These are phyloP conservation scores for Tetratostichococcus sp. DNA, from an alignment of 139 green algal species.

Conservation along the genomic window DNA sequence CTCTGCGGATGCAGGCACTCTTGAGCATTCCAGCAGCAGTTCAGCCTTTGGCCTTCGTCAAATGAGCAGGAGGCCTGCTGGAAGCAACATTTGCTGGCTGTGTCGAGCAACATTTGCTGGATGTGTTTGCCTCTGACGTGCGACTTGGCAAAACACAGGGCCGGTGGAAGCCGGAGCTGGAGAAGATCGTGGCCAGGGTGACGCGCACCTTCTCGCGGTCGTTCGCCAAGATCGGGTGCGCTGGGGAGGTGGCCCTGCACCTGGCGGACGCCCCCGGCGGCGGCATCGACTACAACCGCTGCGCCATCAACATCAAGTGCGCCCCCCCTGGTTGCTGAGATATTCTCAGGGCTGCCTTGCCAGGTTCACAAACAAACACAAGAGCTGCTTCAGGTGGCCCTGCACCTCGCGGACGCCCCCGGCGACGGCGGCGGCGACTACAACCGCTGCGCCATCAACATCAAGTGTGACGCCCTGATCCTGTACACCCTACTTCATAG, in stretches of 20 bases:
- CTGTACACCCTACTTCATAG: no score
- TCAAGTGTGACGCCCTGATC: conserved; percentile 3
- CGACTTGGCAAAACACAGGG: conserved; percentile 26
- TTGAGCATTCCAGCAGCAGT: no score
- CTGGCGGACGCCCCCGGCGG: conserved; percentile 21
- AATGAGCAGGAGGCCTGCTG: no score
- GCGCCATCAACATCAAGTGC: conserved; percentile 56
- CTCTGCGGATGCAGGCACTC: no score
- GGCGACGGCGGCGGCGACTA: conserved; percentile 52
- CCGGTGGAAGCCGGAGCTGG: conserved; percentile 78
- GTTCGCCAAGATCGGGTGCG: conserved; percentile 76
- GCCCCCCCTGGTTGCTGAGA: not conserved
- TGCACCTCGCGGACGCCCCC: conserved; percentile 39
- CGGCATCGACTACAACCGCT: conserved; percentile 67
- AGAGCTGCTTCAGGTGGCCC: conserved; percentile 56
- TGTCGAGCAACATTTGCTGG: no score
- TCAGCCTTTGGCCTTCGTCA: no score
- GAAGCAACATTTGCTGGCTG: no score
- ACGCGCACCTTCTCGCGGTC: conserved; percentile 70
- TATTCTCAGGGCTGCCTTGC: no score
- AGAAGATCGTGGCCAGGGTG: conserved; percentile 63
- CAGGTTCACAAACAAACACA: no score
- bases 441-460: conserved; percentile 70
- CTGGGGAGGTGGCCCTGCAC: conserved; percentile 73
- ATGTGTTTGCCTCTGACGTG: no score